Evolutionary conservation across 306 rosid species (phyloP), one percentile per base, ranked within the genome.

Genomic region (Vigna mungo): DNA sequence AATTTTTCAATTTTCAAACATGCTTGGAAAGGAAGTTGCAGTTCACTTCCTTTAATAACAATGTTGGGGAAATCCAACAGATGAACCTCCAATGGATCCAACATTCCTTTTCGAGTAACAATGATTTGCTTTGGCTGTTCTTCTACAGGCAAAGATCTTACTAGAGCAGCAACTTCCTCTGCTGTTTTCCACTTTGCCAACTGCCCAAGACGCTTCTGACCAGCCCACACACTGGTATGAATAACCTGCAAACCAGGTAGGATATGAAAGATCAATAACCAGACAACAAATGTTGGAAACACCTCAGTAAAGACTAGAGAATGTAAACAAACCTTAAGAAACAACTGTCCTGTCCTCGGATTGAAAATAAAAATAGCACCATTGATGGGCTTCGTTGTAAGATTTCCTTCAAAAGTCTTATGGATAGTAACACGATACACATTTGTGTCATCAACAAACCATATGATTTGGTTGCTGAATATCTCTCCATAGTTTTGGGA

Each of bases 171-270:
- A 82, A 95, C 99, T 89, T 96, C 99, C 84, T 95, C 99, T 11
- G 99, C 99, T 30, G 99, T 95, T 87, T 95, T 95, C 99, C 99
- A 95, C 91, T 95, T 95, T 3, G 99, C 99, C 88, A 95, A 80
- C 87, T 95, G 99, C 68, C 99, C 99, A 73, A 95, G 99, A 89
- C 99, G 99, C 86, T 95, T 95, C 87, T 95, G 99, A 71, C 99
- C 99, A 62, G 99, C 99, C 99, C 99, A 95, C 2, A 95, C 99
- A 87, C 99, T 95, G 2, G 98, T 95, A 82, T 95, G 99, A 81
- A 95, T 95, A 59, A 95, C 98, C 98, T 94, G 79, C 71, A 88
- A 83, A 80, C 71, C 87, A 83, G 64, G n/a, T 18, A 74, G 47
- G 55, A 66, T 67, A 68, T 5, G 25, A 43, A 20, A 74, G 54